Evolutionary conservation across 257 asterid genomes (phyloP), one percentile per base, ranked within the genome.

Genomic region (Striga asiatica): DNA sequence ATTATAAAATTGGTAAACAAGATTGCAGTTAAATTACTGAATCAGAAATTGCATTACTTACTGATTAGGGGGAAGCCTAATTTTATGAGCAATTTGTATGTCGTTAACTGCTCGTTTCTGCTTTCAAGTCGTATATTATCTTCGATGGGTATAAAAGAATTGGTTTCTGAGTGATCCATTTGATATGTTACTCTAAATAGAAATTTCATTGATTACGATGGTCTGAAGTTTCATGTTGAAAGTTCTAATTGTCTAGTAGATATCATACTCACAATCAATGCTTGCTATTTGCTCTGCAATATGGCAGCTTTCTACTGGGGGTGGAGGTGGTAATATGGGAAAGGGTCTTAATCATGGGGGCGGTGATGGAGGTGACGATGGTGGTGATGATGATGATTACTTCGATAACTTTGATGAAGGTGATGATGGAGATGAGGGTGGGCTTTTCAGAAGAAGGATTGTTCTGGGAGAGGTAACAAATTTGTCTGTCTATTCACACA

Each of bases 321-420:
- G 97, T 56, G 95, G 97, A 25, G 97, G 97, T 32, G 97, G 97
- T 61, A 62, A 79, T 71, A 78, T 77, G 20, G 99, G 99, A 45
- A 92, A 92, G 76, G 93, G 74, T 66, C 81, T 83, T 65, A 76
- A 75, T 69, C 75, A 81, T 59, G 95, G 95, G 2, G 99, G 99
- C 34, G 99, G 99, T 60, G 99, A 85, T 71, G 99, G 99, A 12
- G 95, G 95, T 10, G 99, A 85, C 62, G 99, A 82, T 70, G 93
- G 80, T 46, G 99, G 93, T n/a, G 99, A 92, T 70, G 99, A 92
- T 69, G 99, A 92, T 46, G 91, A 91, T 73, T 92, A 92, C 88
- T 82, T 88, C 24, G 97, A 92, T 63, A 71, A 92, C 67, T 92
- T 88, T 69, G 99, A 92, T 27, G 99, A 92, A 78, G 99, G 81